Percentiles rank a stretch among this genome's conserved stretches.
Conservation (phyloP, 495 filamentous ascomycete species). For the Glarea lozoyensis region DNA sequence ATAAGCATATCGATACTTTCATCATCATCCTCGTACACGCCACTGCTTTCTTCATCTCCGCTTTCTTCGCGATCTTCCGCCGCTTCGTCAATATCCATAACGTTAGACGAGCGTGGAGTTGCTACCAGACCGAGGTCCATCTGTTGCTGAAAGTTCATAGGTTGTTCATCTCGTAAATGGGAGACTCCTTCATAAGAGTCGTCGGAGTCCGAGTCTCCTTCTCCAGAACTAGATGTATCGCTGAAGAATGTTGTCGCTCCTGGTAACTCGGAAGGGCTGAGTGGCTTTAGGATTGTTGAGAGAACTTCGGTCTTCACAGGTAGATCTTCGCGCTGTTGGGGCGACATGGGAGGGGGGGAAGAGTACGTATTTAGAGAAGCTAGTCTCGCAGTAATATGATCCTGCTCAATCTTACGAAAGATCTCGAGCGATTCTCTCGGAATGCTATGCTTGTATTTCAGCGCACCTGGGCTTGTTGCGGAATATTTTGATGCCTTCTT, state of each 20-base stretch:
- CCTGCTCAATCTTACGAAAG: slow-evolving; percentile 14
- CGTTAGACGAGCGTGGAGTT: slow-evolving; percentile 4
- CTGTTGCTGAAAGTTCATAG: neutral
- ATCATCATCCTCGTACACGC: slow-evolving; percentile 13
- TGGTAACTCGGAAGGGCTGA: slow-evolving; percentile 34
- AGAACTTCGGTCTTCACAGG: slow-evolving; percentile 30
- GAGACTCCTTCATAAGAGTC: neutral
- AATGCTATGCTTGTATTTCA: slow-evolving; percentile 9
- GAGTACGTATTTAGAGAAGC: slow-evolving; percentile 30
- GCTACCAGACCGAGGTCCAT: neutral
- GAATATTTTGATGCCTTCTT: slow-evolving; percentile 10
- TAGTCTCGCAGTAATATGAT: slow-evolving; percentile 27
- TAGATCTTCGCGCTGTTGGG: neutral
- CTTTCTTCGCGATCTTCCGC: no score
- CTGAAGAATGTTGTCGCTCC: slow-evolving; percentile 23
- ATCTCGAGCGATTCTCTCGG: slow-evolving; percentile 5
- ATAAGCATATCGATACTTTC: slow-evolving; percentile 18
- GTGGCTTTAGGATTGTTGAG: slow-evolving; percentile 15
- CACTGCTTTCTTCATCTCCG: no score
- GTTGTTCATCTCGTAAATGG: neutral
- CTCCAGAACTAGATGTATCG: slow-evolving; percentile 20
- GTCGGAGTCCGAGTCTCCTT: slow-evolving; percentile 26
- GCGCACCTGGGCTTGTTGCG: neutral
- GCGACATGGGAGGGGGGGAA: slow-evolving; percentile 3
- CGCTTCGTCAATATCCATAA: slow-evolving; percentile 1